phyloP scores from a whole-genome alignment of 2,329 filamentous ascomycete species.

The Emergomyces pasteurianus region DNA sequence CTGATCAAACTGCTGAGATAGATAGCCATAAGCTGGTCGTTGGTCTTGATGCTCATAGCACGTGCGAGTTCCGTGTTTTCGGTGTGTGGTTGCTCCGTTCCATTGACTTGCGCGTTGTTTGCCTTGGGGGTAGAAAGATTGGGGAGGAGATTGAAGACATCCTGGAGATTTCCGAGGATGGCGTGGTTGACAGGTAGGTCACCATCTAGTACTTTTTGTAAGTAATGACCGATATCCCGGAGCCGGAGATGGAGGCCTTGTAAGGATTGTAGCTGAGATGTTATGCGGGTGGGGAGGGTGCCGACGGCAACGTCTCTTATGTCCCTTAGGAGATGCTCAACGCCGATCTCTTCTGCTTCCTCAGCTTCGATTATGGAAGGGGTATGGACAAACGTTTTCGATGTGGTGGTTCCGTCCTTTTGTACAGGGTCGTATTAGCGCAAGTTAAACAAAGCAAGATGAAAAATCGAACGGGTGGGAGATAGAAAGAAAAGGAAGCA shows the following conservation, averaged over 20 bases:
- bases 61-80: constrained; percentile 80
- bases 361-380: constrained; percentile 97
- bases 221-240: constrained; percentile 87
- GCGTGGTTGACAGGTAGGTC: constrained; percentile 93
- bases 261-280: constrained; percentile 91
- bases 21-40: constrained; percentile 97
- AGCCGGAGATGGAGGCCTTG: constrained; percentile 91
- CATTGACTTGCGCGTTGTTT: constrained; percentile 41
- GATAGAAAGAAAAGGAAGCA: neutral
- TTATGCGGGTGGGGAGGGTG: constrained; percentile 91
- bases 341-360: constrained; percentile 96
- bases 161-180: constrained; percentile 95
- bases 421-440: constrained; percentile 1
- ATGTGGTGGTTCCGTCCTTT: constrained; percentile 91
- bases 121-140: constrained; percentile 80
- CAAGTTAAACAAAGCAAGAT: constrained; percentile 1
- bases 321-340: constrained; percentile 93
- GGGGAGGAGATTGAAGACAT: constrained; percentile 95
- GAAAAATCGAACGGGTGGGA: neutral
- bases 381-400: constrained; percentile 96
- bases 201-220: constrained; percentile 89
- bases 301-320: constrained; percentile 97
- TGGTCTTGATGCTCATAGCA: constrained; percentile 97
- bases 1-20: constrained; percentile 94
- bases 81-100: constrained; percentile 42